Percentiles rank a stretch among this genome's conserved stretches.
Evolutionary conservation across 345 rosid species (phyloP).

Genomic region (Eucalyptus viminalis): DNA sequence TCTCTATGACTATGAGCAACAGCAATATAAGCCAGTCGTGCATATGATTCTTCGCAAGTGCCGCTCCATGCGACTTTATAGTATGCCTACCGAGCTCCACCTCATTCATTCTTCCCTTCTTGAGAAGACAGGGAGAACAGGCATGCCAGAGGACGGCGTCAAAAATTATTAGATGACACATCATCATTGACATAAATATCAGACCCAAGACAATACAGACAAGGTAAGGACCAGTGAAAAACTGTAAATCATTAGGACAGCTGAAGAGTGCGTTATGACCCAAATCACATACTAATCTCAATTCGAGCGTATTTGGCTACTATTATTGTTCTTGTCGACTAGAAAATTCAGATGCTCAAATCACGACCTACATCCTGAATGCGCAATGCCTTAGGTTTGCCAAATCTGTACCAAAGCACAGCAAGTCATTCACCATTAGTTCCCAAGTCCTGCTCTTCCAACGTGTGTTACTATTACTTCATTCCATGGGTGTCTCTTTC

Average conservation of each 20-base stretch:
- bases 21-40: conserved; percentile 76
- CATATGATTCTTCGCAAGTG: conserved; percentile 36
- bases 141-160: not conserved
- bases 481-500: not conserved
- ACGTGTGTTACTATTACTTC: not conserved
- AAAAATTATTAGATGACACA: not conserved
- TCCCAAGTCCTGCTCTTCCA: not conserved
- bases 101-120: not conserved
- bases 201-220: not conserved
- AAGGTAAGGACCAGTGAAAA: not conserved
- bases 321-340: not conserved
- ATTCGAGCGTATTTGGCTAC: not conserved
- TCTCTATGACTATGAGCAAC: conserved; percentile 31
- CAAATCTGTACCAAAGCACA: not conserved
- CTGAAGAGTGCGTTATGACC: not conserved
- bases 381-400: not conserved
- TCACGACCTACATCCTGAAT: not conserved
- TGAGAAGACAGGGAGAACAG: not conserved
- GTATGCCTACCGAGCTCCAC: conserved; percentile 27
- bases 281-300: not conserved
- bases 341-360: not conserved
- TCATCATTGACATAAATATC: not conserved
- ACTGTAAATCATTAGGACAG: not conserved
- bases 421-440: not conserved
- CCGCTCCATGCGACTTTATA: conserved; percentile 45